phyloP scores from a whole-genome alignment of 2,329 filamentous ascomycete species.

The Neonectria magnoliae region DNA sequence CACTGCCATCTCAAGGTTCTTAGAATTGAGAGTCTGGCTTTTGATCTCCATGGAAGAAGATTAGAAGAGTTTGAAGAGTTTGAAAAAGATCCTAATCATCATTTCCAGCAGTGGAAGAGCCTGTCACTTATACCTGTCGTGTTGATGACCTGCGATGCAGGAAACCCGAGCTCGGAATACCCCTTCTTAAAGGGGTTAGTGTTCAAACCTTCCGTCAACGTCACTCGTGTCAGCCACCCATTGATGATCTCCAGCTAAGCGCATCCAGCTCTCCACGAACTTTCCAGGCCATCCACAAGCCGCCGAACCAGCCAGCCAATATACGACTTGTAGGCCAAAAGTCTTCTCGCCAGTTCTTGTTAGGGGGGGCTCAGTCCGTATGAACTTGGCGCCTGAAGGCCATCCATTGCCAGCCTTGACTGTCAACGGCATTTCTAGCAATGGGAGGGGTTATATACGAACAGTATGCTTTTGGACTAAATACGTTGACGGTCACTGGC shows the following conservation, averaged over 20 bases:
- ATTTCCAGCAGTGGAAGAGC: not conserved
- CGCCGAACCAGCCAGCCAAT: conserved; percentile 53
- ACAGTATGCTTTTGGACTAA: conserved; percentile 60
- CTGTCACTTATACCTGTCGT: conserved; percentile 32
- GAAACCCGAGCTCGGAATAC: conserved; percentile 44
- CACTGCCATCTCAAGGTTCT: conserved; percentile 66
- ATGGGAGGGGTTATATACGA: conserved; percentile 29
- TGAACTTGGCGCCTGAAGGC: conserved; percentile 44
- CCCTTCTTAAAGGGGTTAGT: conserved; percentile 22
- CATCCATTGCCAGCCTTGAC: not conserved
- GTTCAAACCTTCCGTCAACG: not conserved
- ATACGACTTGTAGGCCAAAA: conserved; percentile 46
- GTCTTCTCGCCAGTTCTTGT: conserved; percentile 47
- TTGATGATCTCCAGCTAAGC: not conserved
- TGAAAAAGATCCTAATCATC: not conserved
- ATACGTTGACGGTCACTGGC: conserved; percentile 58
- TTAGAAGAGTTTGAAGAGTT: not conserved
- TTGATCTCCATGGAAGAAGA: conserved; percentile 55
- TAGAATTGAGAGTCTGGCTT: conserved; percentile 50
- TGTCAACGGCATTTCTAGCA: too few relatives aligned
- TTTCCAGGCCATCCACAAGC: conserved; percentile 45
- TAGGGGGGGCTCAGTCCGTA: conserved; percentile 40
- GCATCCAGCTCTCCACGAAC: conserved; percentile 35
- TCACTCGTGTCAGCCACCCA: not conserved
- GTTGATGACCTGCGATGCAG: not conserved